Evolutionary conservation across 306 rosid genomes (phyloP).

Genomic region (Medicago arabica): DNA sequence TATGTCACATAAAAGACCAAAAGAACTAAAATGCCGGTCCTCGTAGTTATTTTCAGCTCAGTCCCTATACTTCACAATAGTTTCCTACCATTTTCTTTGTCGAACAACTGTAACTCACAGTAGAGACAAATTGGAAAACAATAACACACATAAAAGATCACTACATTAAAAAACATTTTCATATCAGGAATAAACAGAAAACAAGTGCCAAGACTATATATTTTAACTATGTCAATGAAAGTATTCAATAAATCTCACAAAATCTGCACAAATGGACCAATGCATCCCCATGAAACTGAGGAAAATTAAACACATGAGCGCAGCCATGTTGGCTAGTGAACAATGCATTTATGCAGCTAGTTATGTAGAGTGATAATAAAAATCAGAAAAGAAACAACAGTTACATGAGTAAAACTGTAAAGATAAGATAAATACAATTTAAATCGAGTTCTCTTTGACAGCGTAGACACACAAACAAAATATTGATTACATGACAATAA

Average conservation of each 20-base stretch:
- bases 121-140: not conserved
- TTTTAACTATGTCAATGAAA: not conserved
- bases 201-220: not conserved
- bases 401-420: not conserved
- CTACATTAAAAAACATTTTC: not conserved
- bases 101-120: not conserved
- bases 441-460: too few relatives aligned
- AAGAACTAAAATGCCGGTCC: not conserved
- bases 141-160: not conserved
- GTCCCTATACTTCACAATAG: not conserved
- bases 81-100: not conserved
- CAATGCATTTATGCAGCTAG: not conserved
- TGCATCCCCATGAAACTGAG: not conserved
- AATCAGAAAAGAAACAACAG: not conserved
- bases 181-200: not conserved
- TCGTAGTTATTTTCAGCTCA: not conserved
- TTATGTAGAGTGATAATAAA: not conserved
- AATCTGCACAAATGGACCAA: not conserved
- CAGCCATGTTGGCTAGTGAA: not conserved
- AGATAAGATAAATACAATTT: too few relatives aligned
- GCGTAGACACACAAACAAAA: too few relatives aligned
- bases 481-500: too few relatives aligned
- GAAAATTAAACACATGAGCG: not conserved
- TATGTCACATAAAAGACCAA: not conserved
- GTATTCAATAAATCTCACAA: not conserved